phyloP scores from a whole-genome alignment of 768 basidiomycete genomes.

The Leccinum aurantiacum region DNA sequence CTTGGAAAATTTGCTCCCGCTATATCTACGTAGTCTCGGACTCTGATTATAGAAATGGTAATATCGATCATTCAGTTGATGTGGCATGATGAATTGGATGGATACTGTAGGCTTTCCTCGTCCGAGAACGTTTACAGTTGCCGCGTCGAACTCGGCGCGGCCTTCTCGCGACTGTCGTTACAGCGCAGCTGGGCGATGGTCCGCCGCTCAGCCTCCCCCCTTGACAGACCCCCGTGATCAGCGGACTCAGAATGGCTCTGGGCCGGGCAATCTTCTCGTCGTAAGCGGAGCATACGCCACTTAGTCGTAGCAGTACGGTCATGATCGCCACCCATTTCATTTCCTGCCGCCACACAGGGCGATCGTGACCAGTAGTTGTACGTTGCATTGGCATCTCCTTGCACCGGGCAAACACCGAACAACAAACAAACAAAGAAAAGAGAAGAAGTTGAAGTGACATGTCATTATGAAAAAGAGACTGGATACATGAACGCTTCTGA shows the following conservation, averaged over 20 bases:
- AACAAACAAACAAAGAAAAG: neutral
- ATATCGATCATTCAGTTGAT: neutral
- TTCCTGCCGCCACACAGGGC: constrained; percentile 10
- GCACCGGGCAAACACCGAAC: neutral
- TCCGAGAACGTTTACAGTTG: neutral
- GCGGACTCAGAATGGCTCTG: constrained; percentile 5
- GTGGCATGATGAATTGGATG: neutral
- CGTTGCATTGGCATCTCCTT: neutral
- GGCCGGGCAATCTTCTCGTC: neutral
- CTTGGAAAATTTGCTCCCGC: constrained; percentile 1
- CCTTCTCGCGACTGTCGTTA: constrained; percentile 17
- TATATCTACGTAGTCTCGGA: constrained; percentile 3
- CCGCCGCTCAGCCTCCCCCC: constrained; percentile 17
- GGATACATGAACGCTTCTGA: neutral
- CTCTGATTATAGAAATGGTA: neutral
- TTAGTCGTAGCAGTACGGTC: constrained; percentile 2
- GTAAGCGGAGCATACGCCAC: neutral
- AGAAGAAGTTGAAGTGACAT: neutral
- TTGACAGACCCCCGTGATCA: constrained; percentile 15
- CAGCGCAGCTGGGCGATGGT: constrained; percentile 16
- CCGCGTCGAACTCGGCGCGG: neutral
- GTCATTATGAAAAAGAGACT: no score
- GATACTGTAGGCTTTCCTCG: neutral
- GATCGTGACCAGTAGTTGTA: constrained; percentile 4
- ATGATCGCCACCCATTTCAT: constrained; percentile 25